These are phyloP conservation scores for Phytophthora meadii DNA, from an alignment of 352 stramenopile species.

Conservation along the genomic window DNA sequence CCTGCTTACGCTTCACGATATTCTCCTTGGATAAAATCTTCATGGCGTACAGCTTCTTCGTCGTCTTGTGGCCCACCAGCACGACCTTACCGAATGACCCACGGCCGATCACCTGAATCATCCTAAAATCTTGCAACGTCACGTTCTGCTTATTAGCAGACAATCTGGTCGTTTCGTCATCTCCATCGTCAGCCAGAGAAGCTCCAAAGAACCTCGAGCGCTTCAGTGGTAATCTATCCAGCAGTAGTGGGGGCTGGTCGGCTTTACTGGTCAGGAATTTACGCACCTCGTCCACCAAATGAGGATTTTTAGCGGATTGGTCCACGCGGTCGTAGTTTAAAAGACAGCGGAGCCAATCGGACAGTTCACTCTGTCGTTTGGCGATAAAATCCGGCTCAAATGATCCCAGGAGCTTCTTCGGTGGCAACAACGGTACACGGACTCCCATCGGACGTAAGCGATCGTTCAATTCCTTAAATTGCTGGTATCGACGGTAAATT, in stretches of 20 bases:
- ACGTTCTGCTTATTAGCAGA: conserved; percentile 51
- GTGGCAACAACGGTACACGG: conserved; percentile 76
- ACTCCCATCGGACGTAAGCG: conserved; percentile 65
- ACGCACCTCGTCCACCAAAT: conserved; percentile 78
- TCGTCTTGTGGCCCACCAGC: conserved; percentile 86
- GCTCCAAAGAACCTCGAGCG: conserved; percentile 75
- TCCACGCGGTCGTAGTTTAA: conserved; percentile 81
- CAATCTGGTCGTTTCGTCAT: conserved; percentile 41
- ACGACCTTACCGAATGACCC: conserved; percentile 94
- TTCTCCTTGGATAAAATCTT: conserved; percentile 93
- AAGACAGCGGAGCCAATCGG: conserved; percentile 70
- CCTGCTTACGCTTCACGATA: conserved; percentile 91
- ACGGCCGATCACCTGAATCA: conserved; percentile 91
- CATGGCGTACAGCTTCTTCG: conserved; percentile 91
- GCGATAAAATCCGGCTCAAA: conserved; percentile 85
- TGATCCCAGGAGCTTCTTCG: conserved; percentile 86
- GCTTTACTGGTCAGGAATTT: conserved; percentile 86
- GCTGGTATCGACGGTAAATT: conserved; percentile 86
- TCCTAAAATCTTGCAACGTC: conserved; percentile 78
- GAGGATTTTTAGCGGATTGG: conserved; percentile 74
- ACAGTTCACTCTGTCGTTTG: conserved; percentile 75
- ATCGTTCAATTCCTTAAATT: conserved; percentile 85
- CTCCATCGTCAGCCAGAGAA: conserved; percentile 62
- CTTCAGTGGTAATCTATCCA: conserved; percentile 70
- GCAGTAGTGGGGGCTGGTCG: conserved; percentile 78